Evolutionary conservation across 2,329 filamentous ascomycete species (phyloP), one percentile per base, ranked within the genome.

Genomic region (Epichloe elymi): DNA sequence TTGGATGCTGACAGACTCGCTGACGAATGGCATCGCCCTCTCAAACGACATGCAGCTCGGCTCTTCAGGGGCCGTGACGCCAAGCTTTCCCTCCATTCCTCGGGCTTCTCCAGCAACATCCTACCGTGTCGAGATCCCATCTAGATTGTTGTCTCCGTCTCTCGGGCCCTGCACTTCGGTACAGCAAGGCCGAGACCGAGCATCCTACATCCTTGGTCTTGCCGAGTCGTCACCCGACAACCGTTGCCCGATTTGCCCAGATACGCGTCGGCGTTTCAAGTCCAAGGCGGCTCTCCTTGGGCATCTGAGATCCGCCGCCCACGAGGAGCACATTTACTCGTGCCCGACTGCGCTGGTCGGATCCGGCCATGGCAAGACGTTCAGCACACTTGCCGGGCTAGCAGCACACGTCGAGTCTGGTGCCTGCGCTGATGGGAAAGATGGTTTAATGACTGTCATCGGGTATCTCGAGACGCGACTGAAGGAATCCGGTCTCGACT

Each of bases 341-440:
- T 50, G 40, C 17, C 48, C 48, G 6, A n/a, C 30, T n/a, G 23
- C 39, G 15, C 15, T 35, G 6, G 3, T 23, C 11, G 26, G 15
- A 46, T 17, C 44, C 23, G 26, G 23, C 19, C 5, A 17, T n/a
- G 33, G 10, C n/a, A 51, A 33, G 20, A 20, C 46, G 4, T 57
- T 57, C n/a, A 53, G 33, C 6, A 54, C 55, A 6, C 17, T 53
- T 7, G 49, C 50, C 15, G 54, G 55, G 20, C 52, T 57, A 4
- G 51, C 48, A 19, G 48, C 53, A 41, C 55, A 57, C 38, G 44
- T 56, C 23, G 54, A 57, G 47, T 53, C 51, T 35, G 52, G 52
- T 5, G 46, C 52, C 11, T 56, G 55, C 19, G 26, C 38, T 4
- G 52, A 46, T 12, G 55, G 51, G n/a, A 38, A 38, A n/a, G 5